phyloP scores from a whole-genome alignment of 371 early-diverging fungal species.

The Mucor velutinosus region DNA sequence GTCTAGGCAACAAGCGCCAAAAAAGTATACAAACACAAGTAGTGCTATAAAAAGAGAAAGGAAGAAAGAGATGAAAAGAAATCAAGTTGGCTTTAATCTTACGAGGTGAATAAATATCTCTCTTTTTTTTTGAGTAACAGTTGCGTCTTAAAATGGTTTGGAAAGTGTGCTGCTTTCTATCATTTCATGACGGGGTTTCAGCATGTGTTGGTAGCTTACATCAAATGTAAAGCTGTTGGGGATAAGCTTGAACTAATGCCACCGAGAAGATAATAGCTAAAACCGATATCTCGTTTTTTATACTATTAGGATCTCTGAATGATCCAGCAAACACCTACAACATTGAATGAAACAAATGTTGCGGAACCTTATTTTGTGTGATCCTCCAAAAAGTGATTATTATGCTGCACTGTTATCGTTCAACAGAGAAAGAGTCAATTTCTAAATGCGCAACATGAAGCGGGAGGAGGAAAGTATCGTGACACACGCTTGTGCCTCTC shows the following conservation, averaged over 20 bases:
- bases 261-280: background rate
- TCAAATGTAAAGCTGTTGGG: background rate
- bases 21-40: background rate
- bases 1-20: background rate
- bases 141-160: background rate
- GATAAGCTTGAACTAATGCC: background rate
- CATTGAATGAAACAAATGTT: too few relatives aligned
- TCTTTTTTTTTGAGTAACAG: slow-evolving; percentile 3
- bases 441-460: background rate
- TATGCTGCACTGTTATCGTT: too few relatives aligned
- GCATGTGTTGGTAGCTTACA: background rate
- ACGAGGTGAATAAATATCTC: slow-evolving; percentile 5
- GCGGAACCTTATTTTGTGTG: too few relatives aligned
- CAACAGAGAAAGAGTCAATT: too few relatives aligned
- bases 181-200: background rate
- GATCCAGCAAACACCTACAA: too few relatives aligned
- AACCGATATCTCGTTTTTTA: background rate
- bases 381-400: too few relatives aligned
- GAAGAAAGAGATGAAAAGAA: background rate
- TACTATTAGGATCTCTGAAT: too few relatives aligned
- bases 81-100: background rate
- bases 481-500: background rate
- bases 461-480: background rate
- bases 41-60: background rate
- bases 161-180: background rate